These are phyloP conservation scores for Clarireedia homoeocarpa DNA, from an alignment of 2,329 filamentous ascomycete species.

Conservation along the genomic window DNA sequence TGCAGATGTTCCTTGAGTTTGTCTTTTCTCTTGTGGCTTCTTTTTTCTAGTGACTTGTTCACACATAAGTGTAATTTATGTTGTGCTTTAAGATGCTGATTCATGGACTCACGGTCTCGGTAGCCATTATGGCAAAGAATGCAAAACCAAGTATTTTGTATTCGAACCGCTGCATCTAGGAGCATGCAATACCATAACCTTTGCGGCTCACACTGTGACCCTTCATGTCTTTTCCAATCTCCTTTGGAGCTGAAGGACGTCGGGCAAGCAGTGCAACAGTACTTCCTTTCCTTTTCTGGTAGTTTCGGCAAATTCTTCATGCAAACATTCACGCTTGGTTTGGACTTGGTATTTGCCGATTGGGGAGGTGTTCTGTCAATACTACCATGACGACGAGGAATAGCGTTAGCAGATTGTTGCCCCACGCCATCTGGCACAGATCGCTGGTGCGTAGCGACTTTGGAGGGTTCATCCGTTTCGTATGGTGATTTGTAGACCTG, in stretches of 20 bases:
- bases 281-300: constrained; percentile 7
- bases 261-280: constrained; percentile 16
- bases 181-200: constrained; percentile 19
- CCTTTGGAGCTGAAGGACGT: constrained; percentile 16
- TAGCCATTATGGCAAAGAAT: constrained; percentile 12
- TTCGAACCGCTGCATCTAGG: constrained; percentile 6
- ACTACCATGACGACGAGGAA: no score
- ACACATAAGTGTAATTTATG: constrained; percentile 17
- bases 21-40: constrained; percentile 17
- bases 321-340: background rate
- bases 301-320: background rate
- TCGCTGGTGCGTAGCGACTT: no score
- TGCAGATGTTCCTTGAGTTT: constrained; percentile 21
- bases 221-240: constrained; percentile 22
- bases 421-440: no score
- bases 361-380: background rate
- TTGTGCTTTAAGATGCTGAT: constrained; percentile 11
- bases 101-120: constrained; percentile 10
- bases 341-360: background rate
- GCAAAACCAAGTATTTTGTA: constrained; percentile 12
- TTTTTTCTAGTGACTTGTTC: constrained; percentile 4
- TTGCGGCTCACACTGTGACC: constrained; percentile 18
- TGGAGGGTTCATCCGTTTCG: no score
- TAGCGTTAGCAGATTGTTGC: background rate
- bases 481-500: no score